Percentiles rank a stretch among this genome's conserved stretches.
Evolutionary conservation across 2,329 filamentous ascomycete species (phyloP).

Genomic region (Raffaelea arxii): DNA sequence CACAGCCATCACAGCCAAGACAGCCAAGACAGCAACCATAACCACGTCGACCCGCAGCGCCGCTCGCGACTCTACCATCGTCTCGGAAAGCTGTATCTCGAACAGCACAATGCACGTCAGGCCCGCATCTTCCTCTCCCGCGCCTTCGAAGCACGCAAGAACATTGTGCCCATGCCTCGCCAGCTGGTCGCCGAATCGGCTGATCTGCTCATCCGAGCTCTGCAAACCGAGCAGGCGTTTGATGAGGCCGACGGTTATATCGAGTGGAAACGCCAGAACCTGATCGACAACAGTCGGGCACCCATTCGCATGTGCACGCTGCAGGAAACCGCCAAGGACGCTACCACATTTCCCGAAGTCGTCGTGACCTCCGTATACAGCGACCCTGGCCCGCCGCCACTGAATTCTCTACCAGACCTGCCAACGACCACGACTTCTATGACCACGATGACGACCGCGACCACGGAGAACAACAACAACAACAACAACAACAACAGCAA

Average conservation of each 20-base stretch:
- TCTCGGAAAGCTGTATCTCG: conserved; percentile 1
- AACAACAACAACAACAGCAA: too few species aligned
- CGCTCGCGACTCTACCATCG: conserved; percentile 3
- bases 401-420: too few species aligned
- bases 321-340: background rate
- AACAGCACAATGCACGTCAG: background rate
- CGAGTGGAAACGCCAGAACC: conserved; percentile 1
- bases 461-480: too few species aligned
- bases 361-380: too few species aligned
- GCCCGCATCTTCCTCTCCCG: background rate
- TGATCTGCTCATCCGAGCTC: conserved; percentile 39
- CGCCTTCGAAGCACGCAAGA: conserved; percentile 1
- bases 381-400: too few species aligned
- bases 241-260: conserved; percentile 1
- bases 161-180: conserved; percentile 1
- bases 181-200: conserved; percentile 3
- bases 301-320: too few species aligned
- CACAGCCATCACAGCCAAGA: too few species aligned
- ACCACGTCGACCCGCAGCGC: background rate
- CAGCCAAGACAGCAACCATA: too few species aligned
- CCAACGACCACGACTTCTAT: too few species aligned
- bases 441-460: too few species aligned
- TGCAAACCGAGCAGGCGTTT: conserved; percentile 40
- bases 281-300: too few species aligned
- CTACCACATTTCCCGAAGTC: background rate